These are phyloP conservation scores for Citrullus amarus DNA, from an alignment of 306 rosid genomes.

Conservation along the genomic window DNA sequence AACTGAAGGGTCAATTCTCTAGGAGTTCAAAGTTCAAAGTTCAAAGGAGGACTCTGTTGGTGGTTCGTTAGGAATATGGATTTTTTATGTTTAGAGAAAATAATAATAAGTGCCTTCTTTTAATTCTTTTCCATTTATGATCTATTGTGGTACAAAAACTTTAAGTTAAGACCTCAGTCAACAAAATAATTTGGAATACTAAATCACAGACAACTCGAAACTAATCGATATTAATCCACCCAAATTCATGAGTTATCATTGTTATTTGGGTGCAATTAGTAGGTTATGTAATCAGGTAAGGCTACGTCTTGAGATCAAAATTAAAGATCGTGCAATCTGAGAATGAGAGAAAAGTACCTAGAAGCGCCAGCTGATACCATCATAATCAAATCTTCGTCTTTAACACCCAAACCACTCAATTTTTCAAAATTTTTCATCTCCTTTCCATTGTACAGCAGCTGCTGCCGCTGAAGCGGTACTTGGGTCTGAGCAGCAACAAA, in stretches of 20 bases:
- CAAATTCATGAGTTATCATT: not conserved
- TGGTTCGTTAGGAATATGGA: not conserved
- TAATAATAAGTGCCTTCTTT: not conserved
- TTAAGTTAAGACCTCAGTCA: not conserved
- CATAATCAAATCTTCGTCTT: conserved; percentile 85
- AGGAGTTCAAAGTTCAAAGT: not conserved
- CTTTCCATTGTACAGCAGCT: conserved; percentile 69
- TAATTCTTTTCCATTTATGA: not conserved
- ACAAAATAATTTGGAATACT: not conserved
- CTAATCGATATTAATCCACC: not conserved
- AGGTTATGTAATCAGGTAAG: not conserved
- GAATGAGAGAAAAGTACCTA: conserved; percentile 26
- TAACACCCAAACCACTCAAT: conserved; percentile 70
- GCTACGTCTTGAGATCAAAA: not conserved
- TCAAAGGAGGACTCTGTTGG: not conserved
- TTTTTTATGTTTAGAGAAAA: not conserved
- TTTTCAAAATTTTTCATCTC: conserved; percentile 64
- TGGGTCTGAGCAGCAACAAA: conserved; percentile 40
- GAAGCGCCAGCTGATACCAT: conserved; percentile 50
- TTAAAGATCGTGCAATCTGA: not conserved
- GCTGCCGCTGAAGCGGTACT: conserved; percentile 78
- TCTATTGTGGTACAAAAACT: not conserved
- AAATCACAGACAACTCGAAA: not conserved
- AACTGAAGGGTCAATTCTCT: not conserved
- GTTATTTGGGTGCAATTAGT: not conserved